Evolutionary conservation across 2,329 filamentous ascomycete species (phyloP), one percentile per base, ranked within the genome.

Genomic region (Cladosporium sp.): DNA sequence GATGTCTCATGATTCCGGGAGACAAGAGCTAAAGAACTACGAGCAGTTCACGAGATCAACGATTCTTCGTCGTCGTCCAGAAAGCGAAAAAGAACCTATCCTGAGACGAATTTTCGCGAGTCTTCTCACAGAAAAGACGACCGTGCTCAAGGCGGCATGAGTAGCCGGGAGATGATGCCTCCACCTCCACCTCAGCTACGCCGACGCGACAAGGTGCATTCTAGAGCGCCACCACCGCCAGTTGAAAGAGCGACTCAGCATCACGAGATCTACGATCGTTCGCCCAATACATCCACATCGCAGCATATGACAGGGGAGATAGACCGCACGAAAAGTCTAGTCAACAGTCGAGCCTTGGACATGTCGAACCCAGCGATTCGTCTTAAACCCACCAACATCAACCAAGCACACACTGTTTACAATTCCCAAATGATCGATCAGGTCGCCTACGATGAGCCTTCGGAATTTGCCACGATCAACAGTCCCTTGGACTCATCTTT

Each of bases 131-230:
- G n/a, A 46, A 8, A 21, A 46, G 10, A 21, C 40, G n/a, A 21
- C 18, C 52, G 29, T 11, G 21, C 21, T 28, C 10, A 70, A 7
- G 35, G 67, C 31, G 53, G 65, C 46, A 49, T 46, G 29, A 65
- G 66, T 26, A 73, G 75, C 62, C 74, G 75, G 46, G 75, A 79
- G 18, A 55, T 71, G 12, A 81, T 80, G 79, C 78, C 78, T 46
- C 79, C 78, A 5, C 79, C 78, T 5, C 61, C 61, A 21, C 16
- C 21, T 8, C 61, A 56, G 44, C n/a, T 46, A 31, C 29, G n/a
- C 12, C 44, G 26, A 23, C 59, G 37, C 11, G 16, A 18, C 2
- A 23, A 59, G 23, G n/a, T 28, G 37, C 56, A 59, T 18, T 16
- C 18, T 23, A n/a, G 12, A n/a, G 14, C 26, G 46, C 5, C 11